Base-by-base conservation (phyloP, 2,329 filamentous ascomycete species). In the Aspergillus sp. region DNA sequence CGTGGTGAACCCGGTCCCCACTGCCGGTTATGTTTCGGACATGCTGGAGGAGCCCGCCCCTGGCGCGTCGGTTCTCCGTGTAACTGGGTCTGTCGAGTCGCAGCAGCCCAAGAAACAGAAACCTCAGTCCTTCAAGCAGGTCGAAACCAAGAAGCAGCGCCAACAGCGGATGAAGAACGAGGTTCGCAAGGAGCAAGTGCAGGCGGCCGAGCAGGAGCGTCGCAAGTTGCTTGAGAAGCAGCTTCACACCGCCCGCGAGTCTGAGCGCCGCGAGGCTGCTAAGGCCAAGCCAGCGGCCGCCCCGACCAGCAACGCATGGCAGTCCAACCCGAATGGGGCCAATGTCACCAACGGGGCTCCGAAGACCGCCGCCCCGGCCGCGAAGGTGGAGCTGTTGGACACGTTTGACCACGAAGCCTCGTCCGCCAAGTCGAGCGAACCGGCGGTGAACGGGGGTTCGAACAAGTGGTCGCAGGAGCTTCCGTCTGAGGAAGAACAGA, bases 141-240 rank as follows among this genome's bases (percentile, higher is more conserved):
- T 78, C 12, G 86, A 95, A 75, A 86, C 85, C 19, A 96, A 96
- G 84, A 96, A 96, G 76, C 88, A 94, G 73, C 83, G 89, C 50
- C 90, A 96, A 74, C 93, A 95, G 73, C 81, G 84, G 56, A 82
- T 85, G 73, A 96, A 95, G 81, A 82, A 80, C 34, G 89, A 95
- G 70, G 84, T 82, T 48, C 82, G 82, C 60, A 93, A 88, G 75
- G 74, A 76, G 29, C 76, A 80, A 48, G 82, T 86, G 29, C 84
- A 90, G 62, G 85, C 86, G 57, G 81, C 85, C 1, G 90, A 96
- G 71, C 80, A 82, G 62, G 77, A 86, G 60, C 84, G 90, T 61
- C 86, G 88, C 72, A 73, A 73, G 34, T 75, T 86, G 50, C 75
- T 87, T 59, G 89, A 96, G 73, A 83, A 85, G 65, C 90, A 95